Base-by-base conservation (phyloP, 1,284 basidiomycete genomes). In the Pyrrhoderma noxium region DNA sequence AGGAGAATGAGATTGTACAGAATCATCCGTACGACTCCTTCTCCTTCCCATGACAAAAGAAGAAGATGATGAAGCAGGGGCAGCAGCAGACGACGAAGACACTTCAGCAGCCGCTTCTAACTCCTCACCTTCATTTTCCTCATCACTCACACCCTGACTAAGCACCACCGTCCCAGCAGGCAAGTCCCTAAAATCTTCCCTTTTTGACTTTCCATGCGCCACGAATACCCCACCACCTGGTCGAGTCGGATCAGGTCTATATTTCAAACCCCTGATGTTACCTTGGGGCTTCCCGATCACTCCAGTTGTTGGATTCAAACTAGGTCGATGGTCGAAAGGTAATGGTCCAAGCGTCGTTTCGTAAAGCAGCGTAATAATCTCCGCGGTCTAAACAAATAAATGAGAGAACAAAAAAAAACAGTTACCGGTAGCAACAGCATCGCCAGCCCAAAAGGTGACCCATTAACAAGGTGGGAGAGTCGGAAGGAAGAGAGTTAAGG, bases 321-420 rank as follows among this genome's bases (percentile, higher is more conserved):
- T 70, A 13, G 83, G 79, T 16, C 73, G 67, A 64, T 63, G 67
- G 60, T 82, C 81, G 38, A 16, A 14, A 18, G 38, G 21, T 16
- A 22, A 22, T 8, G 82, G 80, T 36, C 87, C 80, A 67, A 89
- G 84, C 22, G 91, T 91, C 27, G 92, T 85, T 70, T 96, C 92
- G 67, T 92, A 95, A 21, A 98, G 75, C 18, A 98, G 74, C 21
- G 86, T 79, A 61, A 96, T 94, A 54, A 95, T 92, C 67, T 93
- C 93, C 21, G 89, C 85, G 1, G 93, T 95, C 84, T 97, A 67
- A 70, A 51, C 56, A 58, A 9, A 36, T n/a, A 22, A 16, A 14
- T 60, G 58, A 38, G 55, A 61, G 50, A 58, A 19, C n/a, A n/a
- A n/a, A n/a, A n/a, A n/a, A n/a, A n/a, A n/a, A n/a, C n/a, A n/a